Percentiles rank a stretch among this genome's conserved stretches.
These are phyloP conservation scores for Cyberlindnera xylosilytica DNA, from an alignment of 805 yeast species.

Conservation along the genomic window DNA sequence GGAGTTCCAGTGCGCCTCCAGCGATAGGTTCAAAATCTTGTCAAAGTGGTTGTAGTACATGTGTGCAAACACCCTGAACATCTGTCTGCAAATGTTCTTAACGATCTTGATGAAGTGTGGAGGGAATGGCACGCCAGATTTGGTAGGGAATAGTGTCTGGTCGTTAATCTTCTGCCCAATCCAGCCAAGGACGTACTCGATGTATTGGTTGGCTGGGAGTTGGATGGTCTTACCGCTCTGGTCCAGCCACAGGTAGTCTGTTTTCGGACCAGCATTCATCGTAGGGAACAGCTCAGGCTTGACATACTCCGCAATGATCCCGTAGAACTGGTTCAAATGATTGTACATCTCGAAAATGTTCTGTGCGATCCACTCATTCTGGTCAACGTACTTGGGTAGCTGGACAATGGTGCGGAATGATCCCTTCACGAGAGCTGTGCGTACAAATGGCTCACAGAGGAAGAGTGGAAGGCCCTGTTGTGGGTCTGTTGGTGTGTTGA, in stretches of 20 bases:
- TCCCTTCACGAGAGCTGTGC: slow-evolving; percentile 94
- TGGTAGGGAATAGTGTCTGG: slow-evolving; percentile 88
- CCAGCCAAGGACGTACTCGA: slow-evolving; percentile 90
- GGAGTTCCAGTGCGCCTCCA: slow-evolving; percentile 98
- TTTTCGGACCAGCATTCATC: slow-evolving; percentile 93
- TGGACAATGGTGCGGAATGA: slow-evolving; percentile 94
- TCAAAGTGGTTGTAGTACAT: slow-evolving; percentile 94
- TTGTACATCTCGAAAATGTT: slow-evolving; percentile 87
- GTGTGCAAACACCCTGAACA: slow-evolving; percentile 95
- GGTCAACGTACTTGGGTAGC: slow-evolving; percentile 90
- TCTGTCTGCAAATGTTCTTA: slow-evolving; percentile 83
- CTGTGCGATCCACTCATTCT: slow-evolving; percentile 93
- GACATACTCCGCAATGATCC: slow-evolving; percentile 85
- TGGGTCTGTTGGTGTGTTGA: slow-evolving; percentile 12
- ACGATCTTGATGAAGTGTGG: slow-evolving; percentile 78
- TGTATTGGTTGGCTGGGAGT: slow-evolving; percentile 89
- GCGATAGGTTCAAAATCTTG: slow-evolving; percentile 80
- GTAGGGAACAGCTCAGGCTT: slow-evolving; percentile 88
- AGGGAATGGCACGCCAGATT: slow-evolving; percentile 85
- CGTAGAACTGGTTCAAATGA: slow-evolving; percentile 83
- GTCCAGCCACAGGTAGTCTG: slow-evolving; percentile 90
- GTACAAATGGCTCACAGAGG: slow-evolving; percentile 87
- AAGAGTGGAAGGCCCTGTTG: slow-evolving; percentile 44
- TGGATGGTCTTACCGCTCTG: slow-evolving; percentile 75
- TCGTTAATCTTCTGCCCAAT: slow-evolving; percentile 84